phyloP scores from a whole-genome alignment of 139 green algal genomes.

The Chlamydomonas schloesseri region DNA sequence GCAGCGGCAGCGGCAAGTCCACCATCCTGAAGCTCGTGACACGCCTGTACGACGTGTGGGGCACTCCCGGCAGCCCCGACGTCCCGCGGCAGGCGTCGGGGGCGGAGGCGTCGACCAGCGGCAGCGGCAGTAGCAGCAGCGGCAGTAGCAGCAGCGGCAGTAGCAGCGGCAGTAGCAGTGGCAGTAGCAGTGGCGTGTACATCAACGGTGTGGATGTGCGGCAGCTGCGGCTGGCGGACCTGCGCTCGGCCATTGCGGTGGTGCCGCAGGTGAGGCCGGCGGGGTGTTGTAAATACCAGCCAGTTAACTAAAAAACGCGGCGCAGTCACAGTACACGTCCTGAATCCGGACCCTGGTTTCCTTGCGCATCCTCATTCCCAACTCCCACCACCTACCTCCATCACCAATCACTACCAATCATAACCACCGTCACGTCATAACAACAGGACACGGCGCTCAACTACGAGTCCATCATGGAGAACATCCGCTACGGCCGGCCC shows the following conservation, averaged over 20 bases:
- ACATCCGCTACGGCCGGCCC: constrained; percentile 82
- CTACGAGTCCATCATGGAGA: constrained; percentile 81
- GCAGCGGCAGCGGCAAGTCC: constrained; percentile 88
- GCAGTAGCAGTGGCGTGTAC: constrained; percentile 30
- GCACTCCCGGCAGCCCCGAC: no score
- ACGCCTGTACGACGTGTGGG: constrained; percentile 79
- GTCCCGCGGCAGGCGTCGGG: no score
- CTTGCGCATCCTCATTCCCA: no score
- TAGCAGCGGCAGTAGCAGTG: no score
- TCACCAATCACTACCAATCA: neutral
- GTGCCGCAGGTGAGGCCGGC: constrained; percentile 73
- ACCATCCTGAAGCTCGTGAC: constrained; percentile 89
- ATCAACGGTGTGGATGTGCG: constrained; percentile 83
- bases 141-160: neutral
- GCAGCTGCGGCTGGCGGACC: constrained; percentile 64
- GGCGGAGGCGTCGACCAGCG: neutral
- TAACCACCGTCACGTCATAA: no score
- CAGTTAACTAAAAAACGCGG: no score
- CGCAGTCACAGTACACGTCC: no score
- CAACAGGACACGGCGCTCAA: constrained; percentile 86
- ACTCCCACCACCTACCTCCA: neutral
- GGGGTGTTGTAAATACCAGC: no score
- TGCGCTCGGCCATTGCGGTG: constrained; percentile 85
- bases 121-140: neutral
- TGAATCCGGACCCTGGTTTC: no score